Evolutionary conservation across 176 grass and related monocot species (phyloP).

Genomic region (Poa annua): DNA sequence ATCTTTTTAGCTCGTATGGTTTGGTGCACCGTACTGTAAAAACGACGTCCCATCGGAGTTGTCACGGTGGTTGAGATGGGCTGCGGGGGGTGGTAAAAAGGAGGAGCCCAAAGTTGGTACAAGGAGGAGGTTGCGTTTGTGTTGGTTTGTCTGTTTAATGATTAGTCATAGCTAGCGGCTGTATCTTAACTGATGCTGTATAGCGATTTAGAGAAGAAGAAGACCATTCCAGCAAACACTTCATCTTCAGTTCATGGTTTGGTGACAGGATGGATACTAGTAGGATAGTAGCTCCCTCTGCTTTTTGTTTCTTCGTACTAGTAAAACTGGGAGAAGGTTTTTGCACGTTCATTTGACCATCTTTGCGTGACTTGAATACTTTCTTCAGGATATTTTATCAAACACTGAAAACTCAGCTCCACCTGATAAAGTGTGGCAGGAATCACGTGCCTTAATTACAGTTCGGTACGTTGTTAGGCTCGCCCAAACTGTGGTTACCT

Average conservation of each 20-base stretch:
- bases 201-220: neutral
- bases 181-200: neutral
- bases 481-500: neutral
- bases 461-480: neutral
- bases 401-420: neutral
- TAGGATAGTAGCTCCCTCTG: accelerated
- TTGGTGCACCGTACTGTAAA: neutral
- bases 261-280: neutral
- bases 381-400: neutral
- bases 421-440: neutral
- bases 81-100: neutral
- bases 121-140: neutral
- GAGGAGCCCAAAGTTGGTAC: neutral
- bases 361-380: neutral
- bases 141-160: neutral
- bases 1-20: neutral
- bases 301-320: neutral
- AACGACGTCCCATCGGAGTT: neutral
- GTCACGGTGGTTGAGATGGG: constrained; percentile 9
- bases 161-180: neutral
- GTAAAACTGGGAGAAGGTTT: neutral
- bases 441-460: neutral
- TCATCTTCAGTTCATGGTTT: neutral
- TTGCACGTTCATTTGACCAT: neutral
- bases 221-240: neutral